Base-by-base conservation (phyloP, 306 rosid species). In the Urtica urens region DNA sequence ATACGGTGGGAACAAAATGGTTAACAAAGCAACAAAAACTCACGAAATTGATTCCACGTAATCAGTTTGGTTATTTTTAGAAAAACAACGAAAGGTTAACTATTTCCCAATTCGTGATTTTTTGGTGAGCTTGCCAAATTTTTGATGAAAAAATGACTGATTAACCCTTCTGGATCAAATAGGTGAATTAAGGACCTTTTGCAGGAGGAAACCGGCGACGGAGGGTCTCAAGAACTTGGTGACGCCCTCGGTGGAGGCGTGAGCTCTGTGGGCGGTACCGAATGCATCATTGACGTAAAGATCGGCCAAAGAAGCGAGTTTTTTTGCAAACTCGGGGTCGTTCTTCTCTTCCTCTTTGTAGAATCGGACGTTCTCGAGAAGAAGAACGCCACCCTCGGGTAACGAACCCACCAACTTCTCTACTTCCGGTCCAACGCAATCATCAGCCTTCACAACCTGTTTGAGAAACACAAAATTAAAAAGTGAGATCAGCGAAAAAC, bases 231-330 rank as follows among this genome's bases (percentile, higher is more conserved):
- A 72, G 72, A 62, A 92, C 59, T 92, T 92, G 51, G 99, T 85
- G 73, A 92, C 99, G 1, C 99, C 99, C 72, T 92, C 99, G 17
- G 99, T 92, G 40, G 99, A 92, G 54, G 99, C 99, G 61, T 92
- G 99, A 51, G 99, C 99, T 69, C 99, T 85, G 37, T 92, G 99
- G 21, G 99, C 99, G 41, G 99, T 92, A 15, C 99, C 99, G 34
- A 92, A 92, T 30, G 99, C 99, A 73, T 92, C 99, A 47, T 92
- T 92, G 59, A 92, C 99, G 59, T 45, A 92, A 27, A 92, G 72
- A 78, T 92, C 99, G 28, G 99, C 99, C 6, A 85, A 64, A 23
- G 94, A 66, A 6, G 96, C 96, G 11, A 92, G 96, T 75, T 92
- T 92, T 70, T 92, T 85, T 3, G 99, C 96, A 58, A 77, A 81